These are phyloP conservation scores for Neurospora africana DNA, from an alignment of 495 filamentous ascomycete species.

Conservation along the genomic window DNA sequence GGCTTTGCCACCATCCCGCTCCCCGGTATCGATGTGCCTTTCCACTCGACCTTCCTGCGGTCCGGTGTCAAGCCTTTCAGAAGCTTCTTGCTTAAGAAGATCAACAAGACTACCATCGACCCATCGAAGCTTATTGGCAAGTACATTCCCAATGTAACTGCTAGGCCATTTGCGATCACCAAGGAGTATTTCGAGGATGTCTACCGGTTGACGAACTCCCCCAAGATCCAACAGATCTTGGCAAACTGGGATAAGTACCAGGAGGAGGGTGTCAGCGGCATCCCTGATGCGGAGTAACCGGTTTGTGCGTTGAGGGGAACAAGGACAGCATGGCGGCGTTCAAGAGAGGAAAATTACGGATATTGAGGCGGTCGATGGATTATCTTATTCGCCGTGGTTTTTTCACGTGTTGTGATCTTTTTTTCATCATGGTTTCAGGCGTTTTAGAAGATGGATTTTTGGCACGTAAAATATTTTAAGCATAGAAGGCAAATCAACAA, in stretches of 20 bases:
- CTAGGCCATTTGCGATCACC: constrained; percentile 84
- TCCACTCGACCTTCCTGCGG: constrained; percentile 96
- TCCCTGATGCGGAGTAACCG: not conserved
- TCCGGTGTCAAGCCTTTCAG: constrained; percentile 98
- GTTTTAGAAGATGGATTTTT: not conserved
- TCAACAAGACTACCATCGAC: constrained; percentile 96
- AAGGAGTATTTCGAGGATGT: constrained; percentile 99
- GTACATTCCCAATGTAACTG: constrained; percentile 98
- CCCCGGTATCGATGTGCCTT: constrained; percentile 93
- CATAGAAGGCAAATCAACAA: not conserved
- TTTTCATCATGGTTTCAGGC: not conserved
- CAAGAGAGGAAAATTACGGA: not conserved
- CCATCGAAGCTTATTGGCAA: constrained; percentile 93
- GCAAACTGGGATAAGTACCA: constrained; percentile 69
- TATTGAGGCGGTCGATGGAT: not conserved
- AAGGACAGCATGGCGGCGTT: not conserved
- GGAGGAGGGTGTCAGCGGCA: constrained; percentile 13
- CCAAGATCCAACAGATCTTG: constrained; percentile 79
- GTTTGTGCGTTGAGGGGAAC: not conserved
- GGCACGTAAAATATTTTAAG: not conserved
- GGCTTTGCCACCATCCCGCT: constrained; percentile 96
- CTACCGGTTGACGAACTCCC: constrained; percentile 83
- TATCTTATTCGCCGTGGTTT: not conserved
- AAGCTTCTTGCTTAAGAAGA: constrained; percentile 96
- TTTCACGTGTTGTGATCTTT: not conserved